These are phyloP conservation scores for Centrapalus pauciflorus DNA, from an alignment of 129 eudicot genomes.

Conservation along the genomic window DNA sequence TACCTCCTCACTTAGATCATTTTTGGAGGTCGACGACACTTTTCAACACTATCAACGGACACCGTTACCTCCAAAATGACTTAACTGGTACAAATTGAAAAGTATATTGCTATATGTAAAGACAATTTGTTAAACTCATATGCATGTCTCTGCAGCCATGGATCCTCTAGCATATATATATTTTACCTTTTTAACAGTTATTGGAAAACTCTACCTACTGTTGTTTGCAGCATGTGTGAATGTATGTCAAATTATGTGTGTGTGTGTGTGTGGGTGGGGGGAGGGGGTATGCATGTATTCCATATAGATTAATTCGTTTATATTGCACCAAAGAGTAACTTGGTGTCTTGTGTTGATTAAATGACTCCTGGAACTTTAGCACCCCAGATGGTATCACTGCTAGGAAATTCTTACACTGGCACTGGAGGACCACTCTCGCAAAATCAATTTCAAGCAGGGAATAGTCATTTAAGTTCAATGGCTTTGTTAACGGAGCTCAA, in stretches of 20 bases:
- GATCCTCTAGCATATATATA: background rate
- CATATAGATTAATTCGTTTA: background rate
- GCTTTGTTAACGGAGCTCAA: conserved; percentile 59
- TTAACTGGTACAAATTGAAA: too few relatives aligned
- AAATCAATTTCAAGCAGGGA: conserved; percentile 73
- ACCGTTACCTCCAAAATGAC: too few relatives aligned
- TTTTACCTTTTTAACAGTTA: background rate
- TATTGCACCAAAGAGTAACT: conserved; percentile 18
- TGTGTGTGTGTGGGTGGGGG: too few relatives aligned
- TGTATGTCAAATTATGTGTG: conserved; percentile 2
- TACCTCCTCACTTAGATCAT: too few relatives aligned
- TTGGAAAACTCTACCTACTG: background rate
- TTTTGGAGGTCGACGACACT: too few relatives aligned
- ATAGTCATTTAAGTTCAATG: conserved; percentile 58
- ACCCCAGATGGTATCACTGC: conserved; percentile 74
- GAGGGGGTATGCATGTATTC: too few relatives aligned
- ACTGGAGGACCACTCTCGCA: conserved; percentile 74
- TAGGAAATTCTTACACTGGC: conserved; percentile 67
- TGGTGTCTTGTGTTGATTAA: conserved; percentile 23
- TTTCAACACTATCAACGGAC: too few relatives aligned
- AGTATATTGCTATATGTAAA: too few relatives aligned
- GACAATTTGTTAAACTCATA: background rate
- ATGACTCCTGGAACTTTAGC: conserved; percentile 47
- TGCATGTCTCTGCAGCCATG: background rate
- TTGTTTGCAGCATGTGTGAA: background rate